These are phyloP conservation scores for Phytophthora boehmeriae DNA, from an alignment of 352 stramenopile species.

Conservation along the genomic window DNA sequence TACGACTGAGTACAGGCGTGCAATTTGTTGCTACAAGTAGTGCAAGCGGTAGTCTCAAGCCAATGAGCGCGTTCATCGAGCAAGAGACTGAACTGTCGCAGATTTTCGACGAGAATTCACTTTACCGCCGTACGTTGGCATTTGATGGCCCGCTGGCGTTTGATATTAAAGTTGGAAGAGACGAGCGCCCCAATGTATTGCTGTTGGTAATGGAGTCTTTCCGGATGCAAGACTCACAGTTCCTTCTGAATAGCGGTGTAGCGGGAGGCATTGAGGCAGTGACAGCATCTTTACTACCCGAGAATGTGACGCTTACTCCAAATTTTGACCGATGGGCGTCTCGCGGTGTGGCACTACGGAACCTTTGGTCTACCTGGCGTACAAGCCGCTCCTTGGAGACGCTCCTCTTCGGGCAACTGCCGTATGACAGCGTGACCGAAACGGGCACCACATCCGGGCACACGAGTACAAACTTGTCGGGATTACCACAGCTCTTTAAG, in stretches of 20 bases:
- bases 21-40: constrained; percentile 22
- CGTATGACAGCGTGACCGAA: constrained; percentile 60
- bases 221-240: constrained; percentile 58
- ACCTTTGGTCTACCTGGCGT: constrained; percentile 71
- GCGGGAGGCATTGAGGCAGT: constrained; percentile 33
- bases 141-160: constrained; percentile 65
- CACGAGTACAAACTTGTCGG: constrained; percentile 40
- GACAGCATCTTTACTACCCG: constrained; percentile 35
- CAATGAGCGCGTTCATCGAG: constrained; percentile 53
- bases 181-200: constrained; percentile 64
- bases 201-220: constrained; percentile 76
- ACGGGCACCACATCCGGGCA: constrained; percentile 55
- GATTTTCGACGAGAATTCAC: constrained; percentile 45
- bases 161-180: constrained; percentile 41
- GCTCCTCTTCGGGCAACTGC: constrained; percentile 67
- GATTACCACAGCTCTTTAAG: constrained; percentile 62
- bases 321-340: constrained; percentile 66
- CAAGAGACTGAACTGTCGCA: constrained; percentile 44
- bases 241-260: constrained; percentile 33
- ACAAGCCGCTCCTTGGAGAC: constrained; percentile 73
- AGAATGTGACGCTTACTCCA: constrained; percentile 62
- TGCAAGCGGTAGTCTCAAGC: constrained; percentile 19
- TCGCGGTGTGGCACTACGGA: constrained; percentile 54
- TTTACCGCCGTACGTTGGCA: constrained; percentile 51
- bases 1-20: constrained; percentile 35